Base-by-base conservation (phyloP, 257 asterid genomes). In the Coffea eugenioides region DNA sequence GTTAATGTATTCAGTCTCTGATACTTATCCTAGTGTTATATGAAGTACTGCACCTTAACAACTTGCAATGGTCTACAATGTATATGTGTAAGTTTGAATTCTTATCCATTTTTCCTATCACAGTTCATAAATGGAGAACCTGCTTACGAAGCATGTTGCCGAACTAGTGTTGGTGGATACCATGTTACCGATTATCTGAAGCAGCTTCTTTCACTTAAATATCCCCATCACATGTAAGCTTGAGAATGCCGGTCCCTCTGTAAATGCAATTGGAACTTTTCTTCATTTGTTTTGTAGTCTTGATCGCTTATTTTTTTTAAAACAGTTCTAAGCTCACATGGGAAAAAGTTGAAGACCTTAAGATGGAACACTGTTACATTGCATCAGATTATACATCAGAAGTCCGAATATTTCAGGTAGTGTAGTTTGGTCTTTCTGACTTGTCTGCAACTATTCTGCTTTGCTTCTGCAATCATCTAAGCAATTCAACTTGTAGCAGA, bases 331-430 rank as follows among this genome's bases (percentile, higher is more conserved):
- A 87, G 88, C 93, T 96, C 78, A 91, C 97, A 10, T 96, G 99
- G 99, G 99, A 96, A 88, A 96, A 92, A 87, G 92, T 91, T 80
- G 99, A 96, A 88, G 99, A 96, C 86, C 91, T 93, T 86, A 96
- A 96, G 90, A 94, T 91, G 98, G 99, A 96, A 82, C 89, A 96
- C 84, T 96, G 98, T 89, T 96, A 94, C 82, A 80, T 96, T 69
- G 91, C 99, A 12, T 81, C 88, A 56, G 95, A 96, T 85, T 96
- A 93, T 72, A 89, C 85, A 64, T 82, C 97, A 62, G 98, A 94
- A 92, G 94, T 88, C 80, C 88, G 79, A 75, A 71, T 93, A 80
- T 94, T 96, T 92, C 96, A 96, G 95, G 99, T 93, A 79, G 80
- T 70, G 45, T 20, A 71, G 69, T 66, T 69, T 67, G 43, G 43